phyloP scores from a whole-genome alignment of 805 yeast genomes.

The Torulaspora delbrueckii region DNA sequence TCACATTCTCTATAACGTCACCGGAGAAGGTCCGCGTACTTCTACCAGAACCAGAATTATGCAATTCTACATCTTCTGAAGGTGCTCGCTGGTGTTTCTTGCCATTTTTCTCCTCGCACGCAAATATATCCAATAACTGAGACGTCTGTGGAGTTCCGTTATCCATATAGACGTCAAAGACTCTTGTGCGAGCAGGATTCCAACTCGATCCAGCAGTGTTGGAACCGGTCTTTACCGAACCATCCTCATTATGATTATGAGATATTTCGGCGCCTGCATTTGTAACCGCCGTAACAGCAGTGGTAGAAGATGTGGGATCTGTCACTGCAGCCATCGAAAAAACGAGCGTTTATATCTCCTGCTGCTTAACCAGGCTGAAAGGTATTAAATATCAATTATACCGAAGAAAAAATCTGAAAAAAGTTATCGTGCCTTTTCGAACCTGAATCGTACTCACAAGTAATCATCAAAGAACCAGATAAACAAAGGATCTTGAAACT shows the following conservation, averaged over 20 bases:
- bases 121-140: conserved; percentile 20
- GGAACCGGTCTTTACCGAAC: neutral
- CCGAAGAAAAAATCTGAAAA: neutral
- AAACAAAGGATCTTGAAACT: neutral
- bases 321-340: neutral
- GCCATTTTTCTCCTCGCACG: conserved; percentile 16
- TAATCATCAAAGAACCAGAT: neutral
- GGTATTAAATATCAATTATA: neutral
- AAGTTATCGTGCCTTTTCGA: neutral
- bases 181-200: conserved; percentile 23
- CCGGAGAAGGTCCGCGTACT: conserved; percentile 9
- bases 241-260: neutral
- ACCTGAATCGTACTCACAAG: neutral
- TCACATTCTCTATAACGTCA: conserved; percentile 10
- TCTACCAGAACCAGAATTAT: conserved; percentile 17
- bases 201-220: conserved; percentile 6
- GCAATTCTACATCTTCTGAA: conserved; percentile 6
- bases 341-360: neutral
- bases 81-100: neutral
- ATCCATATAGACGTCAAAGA: conserved; percentile 28
- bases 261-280: neutral
- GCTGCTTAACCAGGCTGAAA: neutral
- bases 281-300: neutral
- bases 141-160: conserved; percentile 18
- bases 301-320: neutral